These are phyloP conservation scores for Pontederia crassipes DNA, from an alignment of 176 grass and related monocot genomes.

Conservation along the genomic window DNA sequence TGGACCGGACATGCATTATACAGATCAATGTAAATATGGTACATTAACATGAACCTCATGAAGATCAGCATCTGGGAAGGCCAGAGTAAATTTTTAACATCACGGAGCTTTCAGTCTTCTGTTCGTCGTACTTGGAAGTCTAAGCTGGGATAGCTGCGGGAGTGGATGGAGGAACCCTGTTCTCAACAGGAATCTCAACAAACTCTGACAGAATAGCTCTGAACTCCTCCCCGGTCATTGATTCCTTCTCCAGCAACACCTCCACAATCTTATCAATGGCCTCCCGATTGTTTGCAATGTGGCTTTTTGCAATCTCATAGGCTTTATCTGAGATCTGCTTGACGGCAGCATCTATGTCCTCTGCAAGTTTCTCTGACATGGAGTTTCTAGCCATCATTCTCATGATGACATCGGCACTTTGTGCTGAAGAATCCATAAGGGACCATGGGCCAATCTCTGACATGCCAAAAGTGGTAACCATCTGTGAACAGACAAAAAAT, in stretches of 20 bases:
- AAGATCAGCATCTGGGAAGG: too few species aligned
- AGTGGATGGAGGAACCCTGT: constrained; percentile 57
- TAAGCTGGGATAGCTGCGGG: constrained; percentile 3
- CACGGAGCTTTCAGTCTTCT: too few species aligned
- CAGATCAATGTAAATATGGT: too few species aligned
- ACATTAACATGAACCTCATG: too few species aligned
- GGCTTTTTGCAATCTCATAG: constrained; percentile 56
- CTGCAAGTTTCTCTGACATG: constrained; percentile 92
- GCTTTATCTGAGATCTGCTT: constrained; percentile 74
- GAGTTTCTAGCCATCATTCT: constrained; percentile 98
- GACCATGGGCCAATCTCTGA: constrained; percentile 96
- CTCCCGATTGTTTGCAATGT: constrained; percentile 72
- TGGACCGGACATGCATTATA: too few species aligned
- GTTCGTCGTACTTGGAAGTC: too few species aligned
- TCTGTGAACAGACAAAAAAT: constrained; percentile 26
- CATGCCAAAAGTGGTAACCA: constrained; percentile 93
- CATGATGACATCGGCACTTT: constrained; percentile 80
- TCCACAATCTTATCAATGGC: constrained; percentile 96
- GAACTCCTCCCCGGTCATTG: constrained; percentile 73
- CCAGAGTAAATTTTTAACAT: too few species aligned
- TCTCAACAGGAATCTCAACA: constrained; percentile 79
- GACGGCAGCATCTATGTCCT: constrained; percentile 74
- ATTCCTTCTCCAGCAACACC: constrained; percentile 90
- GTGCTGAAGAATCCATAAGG: constrained; percentile 65
- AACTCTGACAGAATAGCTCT: constrained; percentile 84